Base-by-base conservation (phyloP, 164 flowering plant genomes). In the Magnolia changhungtana region DNA sequence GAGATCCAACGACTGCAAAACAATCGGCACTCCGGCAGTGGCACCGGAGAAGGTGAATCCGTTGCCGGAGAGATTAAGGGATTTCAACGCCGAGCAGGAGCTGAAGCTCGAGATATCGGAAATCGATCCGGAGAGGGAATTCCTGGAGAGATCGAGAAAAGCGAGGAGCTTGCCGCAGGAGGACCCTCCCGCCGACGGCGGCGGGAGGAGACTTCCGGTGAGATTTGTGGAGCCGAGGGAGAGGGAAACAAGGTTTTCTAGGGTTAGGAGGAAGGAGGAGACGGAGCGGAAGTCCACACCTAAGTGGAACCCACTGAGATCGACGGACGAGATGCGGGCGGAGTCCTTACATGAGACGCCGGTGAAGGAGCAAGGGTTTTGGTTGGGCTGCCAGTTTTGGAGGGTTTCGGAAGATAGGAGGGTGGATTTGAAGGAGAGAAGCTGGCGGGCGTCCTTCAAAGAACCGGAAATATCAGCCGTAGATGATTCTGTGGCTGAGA, bases 1-100 rank as follows among this genome's bases (percentile, higher is more conserved):
- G 50, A 75, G 55, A 55, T 75, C 77, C 51, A 75, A 29, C 16
- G 21, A 13, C 52, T 31, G 72, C 65, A 75, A 29, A 5, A 50
- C 18, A 55, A 68, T 21, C 77, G 72, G 72, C 7, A 81, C 78
- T 88, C 77, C n/a, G 83, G 73, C 95, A 13, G 80, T 18, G 50
- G 72, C 68, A 50, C 67, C 64, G 20, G 84, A 68, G 59, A 82
- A 88, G 69, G 76, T 85, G 72, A 92, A 63, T 0, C 13, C 50
- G 79, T 93, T 95, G 27, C 55, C 8, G 0, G 98, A 95, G 10
- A 95, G 82, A 59, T 95, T 92, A 8, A 95, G 79, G 16, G 77
- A 79, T 19, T 73, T 81, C 78, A 95, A 67, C 19, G 73, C 67
- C 1, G 85, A 69, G 78, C 99, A 96, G 3, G 87, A 74, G 13